phyloP scores from a whole-genome alignment of 2,329 filamentous ascomycete species.

The Lizonia empirigonia region DNA sequence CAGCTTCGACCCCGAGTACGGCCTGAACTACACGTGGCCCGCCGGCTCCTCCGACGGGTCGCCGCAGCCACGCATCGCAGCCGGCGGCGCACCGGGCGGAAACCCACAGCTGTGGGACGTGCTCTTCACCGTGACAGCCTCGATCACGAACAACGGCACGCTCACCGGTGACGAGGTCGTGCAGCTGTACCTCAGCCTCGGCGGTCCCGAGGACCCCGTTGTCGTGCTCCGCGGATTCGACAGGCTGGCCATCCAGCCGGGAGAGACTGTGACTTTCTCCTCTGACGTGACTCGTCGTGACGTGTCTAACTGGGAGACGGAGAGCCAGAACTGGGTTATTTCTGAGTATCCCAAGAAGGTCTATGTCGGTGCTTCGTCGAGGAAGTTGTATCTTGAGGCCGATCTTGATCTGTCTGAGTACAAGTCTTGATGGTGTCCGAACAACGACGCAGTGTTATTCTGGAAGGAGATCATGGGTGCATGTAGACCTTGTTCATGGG shows the following conservation, averaged over 20 bases:
- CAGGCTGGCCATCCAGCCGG: conserved; percentile 72
- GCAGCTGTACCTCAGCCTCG: conserved; percentile 79
- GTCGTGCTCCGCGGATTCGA: conserved; percentile 80
- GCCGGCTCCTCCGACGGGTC: conserved; percentile 60
- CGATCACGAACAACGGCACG: conserved; percentile 73
- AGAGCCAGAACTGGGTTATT: conserved; percentile 81
- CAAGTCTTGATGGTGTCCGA: conserved; percentile 1
- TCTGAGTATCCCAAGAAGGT: conserved; percentile 62
- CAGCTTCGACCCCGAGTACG: conserved; percentile 65
- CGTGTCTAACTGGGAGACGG: conserved; percentile 83
- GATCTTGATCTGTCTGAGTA: conserved; percentile 31
- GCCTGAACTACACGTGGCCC: conserved; percentile 64
- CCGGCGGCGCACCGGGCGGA: conserved; percentile 67
- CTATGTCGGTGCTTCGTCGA: conserved; percentile 64
- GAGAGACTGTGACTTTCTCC: conserved; percentile 69
- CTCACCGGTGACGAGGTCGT: conserved; percentile 71
- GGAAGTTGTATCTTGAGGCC: conserved; percentile 59
- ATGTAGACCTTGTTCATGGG: not conserved
- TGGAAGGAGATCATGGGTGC: not conserved
- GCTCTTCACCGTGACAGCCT: conserved; percentile 69
- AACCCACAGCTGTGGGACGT: conserved; percentile 70
- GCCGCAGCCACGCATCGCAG: conserved; percentile 64
- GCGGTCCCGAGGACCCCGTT: conserved; percentile 72
- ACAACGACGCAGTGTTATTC: not conserved
- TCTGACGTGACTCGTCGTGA: conserved; percentile 78